Evolutionary conservation across 2,329 filamentous ascomycete genomes (phyloP).

Genomic region (Mycogone perniciosa): DNA sequence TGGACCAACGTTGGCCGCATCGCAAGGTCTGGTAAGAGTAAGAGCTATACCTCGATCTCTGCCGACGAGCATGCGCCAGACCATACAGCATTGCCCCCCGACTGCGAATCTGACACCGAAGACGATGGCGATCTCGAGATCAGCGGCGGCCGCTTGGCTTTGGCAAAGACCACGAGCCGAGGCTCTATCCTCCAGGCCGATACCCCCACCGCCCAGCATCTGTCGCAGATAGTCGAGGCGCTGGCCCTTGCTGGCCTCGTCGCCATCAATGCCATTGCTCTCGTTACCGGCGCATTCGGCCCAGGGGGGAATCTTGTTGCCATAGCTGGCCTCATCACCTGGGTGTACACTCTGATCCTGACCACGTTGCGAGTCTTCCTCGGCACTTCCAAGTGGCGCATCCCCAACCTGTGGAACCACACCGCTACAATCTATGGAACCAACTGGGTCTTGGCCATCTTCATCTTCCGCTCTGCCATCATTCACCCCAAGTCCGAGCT

Average conservation of each 20-base stretch:
- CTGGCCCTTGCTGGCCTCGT: constrained; percentile 67
- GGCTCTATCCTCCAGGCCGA: constrained; percentile 66
- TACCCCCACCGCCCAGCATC: constrained; percentile 65
- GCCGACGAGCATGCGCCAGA: constrained; percentile 35
- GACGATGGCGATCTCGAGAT: constrained; percentile 54
- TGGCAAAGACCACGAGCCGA: constrained; percentile 55
- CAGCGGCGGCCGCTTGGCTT: constrained; percentile 48
- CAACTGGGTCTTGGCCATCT: constrained; percentile 71
- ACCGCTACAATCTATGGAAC: constrained; percentile 76
- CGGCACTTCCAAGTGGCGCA: constrained; percentile 56
- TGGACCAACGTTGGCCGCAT: constrained; percentile 50
- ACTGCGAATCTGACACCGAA: constrained; percentile 39
- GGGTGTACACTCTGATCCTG: constrained; percentile 75
- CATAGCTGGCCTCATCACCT: constrained; percentile 62
- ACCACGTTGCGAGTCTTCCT: constrained; percentile 64
- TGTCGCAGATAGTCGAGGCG: constrained; percentile 67
- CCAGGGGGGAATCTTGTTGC: constrained; percentile 52
- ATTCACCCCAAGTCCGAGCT: constrained; percentile 65
- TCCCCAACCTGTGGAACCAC: constrained; percentile 84
- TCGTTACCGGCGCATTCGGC: constrained; percentile 56
- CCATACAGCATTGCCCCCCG: constrained; percentile 48
- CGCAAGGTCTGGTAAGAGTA: constrained; percentile 41
- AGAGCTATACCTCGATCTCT: constrained; percentile 52
- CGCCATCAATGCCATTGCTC: constrained; percentile 58
- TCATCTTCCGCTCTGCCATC: constrained; percentile 78